phyloP scores from a whole-genome alignment of 2,329 filamentous ascomycete species.

The Aspergillus bombycis region DNA sequence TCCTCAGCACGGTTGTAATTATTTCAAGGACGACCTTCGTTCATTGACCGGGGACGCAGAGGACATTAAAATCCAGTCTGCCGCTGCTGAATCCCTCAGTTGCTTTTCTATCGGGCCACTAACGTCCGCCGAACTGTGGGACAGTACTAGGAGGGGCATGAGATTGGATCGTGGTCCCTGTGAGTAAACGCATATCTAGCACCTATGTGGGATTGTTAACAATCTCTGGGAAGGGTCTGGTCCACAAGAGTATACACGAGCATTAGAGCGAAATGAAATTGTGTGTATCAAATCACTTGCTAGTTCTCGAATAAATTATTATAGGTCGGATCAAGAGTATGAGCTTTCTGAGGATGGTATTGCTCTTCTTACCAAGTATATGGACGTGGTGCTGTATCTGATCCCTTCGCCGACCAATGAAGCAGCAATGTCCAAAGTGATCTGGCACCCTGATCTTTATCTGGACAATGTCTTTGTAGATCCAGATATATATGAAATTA shows the following conservation, averaged over 20 bases:
- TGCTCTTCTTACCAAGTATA: slow-evolving; percentile 29
- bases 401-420: slow-evolving; percentile 18
- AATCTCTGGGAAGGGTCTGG: no score
- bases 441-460: slow-evolving; percentile 34
- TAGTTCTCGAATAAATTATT: slow-evolving; percentile 30
- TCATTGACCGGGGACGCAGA: slow-evolving; percentile 17
- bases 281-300: slow-evolving; percentile 28
- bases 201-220: no score
- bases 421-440: slow-evolving; percentile 19
- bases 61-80: slow-evolving; percentile 11
- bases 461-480: slow-evolving; percentile 35
- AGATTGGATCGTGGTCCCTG: slow-evolving; percentile 34
- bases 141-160: slow-evolving; percentile 24
- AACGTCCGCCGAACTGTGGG: slow-evolving; percentile 27
- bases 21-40: slow-evolving; percentile 30
- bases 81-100: slow-evolving; percentile 5
- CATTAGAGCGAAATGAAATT: slow-evolving; percentile 31
- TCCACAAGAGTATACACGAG: slow-evolving; percentile 8
- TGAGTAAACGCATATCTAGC: slow-evolving; percentile 20
- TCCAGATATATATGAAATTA: slow-evolving; percentile 26
- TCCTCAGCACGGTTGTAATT: slow-evolving; percentile 29
- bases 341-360: slow-evolving; percentile 29
- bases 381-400: slow-evolving; percentile 26
- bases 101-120: slow-evolving; percentile 29
- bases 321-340: slow-evolving; percentile 19